Evolutionary conservation across 2,329 filamentous ascomycete genomes (phyloP).

Genomic region (Aspergillus felis): DNA sequence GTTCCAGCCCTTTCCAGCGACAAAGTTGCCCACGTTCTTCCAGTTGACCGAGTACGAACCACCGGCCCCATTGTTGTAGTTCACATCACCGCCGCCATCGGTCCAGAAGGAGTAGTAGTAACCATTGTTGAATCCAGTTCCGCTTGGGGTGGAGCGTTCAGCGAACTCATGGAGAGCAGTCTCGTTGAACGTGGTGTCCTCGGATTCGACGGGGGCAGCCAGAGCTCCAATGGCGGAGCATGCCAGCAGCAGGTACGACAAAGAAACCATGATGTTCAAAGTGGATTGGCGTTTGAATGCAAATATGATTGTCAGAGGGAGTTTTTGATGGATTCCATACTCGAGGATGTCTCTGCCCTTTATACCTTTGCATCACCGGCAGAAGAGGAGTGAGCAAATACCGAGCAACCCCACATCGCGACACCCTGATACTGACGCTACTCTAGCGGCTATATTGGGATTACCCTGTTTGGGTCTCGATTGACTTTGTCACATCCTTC

Average conservation of each 20-base stretch:
- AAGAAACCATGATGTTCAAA: constrained; percentile 23
- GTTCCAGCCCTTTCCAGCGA: constrained; percentile 58
- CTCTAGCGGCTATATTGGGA: neutral
- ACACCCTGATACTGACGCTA: neutral
- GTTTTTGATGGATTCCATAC: neutral
- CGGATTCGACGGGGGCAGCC: constrained; percentile 19
- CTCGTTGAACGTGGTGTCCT: constrained; percentile 11
- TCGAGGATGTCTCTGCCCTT: neutral
- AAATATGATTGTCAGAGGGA: neutral
- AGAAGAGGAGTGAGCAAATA: neutral
- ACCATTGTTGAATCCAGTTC: constrained; percentile 37
- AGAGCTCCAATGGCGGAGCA: constrained; percentile 17
- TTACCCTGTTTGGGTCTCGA: neutral
- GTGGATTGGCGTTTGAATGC: neutral
- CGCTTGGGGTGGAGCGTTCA: constrained; percentile 20
- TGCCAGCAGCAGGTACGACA: constrained; percentile 21
- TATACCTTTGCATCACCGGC: neutral
- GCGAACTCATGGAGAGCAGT: constrained; percentile 5
- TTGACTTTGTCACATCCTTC: neutral
- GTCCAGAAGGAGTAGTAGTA: constrained; percentile 52
- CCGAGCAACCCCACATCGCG: neutral
- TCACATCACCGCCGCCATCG: constrained; percentile 42
- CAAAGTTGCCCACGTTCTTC: constrained; percentile 50
- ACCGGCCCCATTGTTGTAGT: constrained; percentile 43
- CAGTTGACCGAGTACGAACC: constrained; percentile 47